Conservation (phyloP, 352 stramenopile species). For the Phytopythium aichiense region DNA sequence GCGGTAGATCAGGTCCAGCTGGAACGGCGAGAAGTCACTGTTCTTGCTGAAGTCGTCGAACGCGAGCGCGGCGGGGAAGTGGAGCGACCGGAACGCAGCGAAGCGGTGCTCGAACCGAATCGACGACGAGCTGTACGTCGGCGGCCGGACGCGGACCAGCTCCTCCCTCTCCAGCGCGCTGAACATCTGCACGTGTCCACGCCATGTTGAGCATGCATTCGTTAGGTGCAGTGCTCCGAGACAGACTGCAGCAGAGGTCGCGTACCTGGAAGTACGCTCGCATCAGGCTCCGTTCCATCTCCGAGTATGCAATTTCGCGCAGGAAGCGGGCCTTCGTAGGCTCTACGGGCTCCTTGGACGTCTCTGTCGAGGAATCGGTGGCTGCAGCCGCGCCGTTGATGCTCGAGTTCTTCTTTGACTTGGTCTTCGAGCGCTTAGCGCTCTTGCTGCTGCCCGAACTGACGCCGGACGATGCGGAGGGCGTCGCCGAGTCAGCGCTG, state of each 20-base stretch:
- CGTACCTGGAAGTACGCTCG: constrained; percentile 74
- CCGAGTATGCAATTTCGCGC: constrained; percentile 75
- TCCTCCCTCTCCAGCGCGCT: constrained; percentile 65
- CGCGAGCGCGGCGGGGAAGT: constrained; percentile 62
- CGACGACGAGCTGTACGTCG: constrained; percentile 52
- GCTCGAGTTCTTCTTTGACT: constrained; percentile 35
- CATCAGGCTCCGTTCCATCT: constrained; percentile 69
- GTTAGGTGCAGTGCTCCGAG: not conserved
- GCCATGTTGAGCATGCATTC: not conserved
- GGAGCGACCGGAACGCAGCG: constrained; percentile 63
- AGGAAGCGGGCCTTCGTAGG: constrained; percentile 54
- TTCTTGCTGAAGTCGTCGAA: constrained; percentile 76
- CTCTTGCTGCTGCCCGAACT: constrained; percentile 24
- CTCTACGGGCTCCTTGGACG: constrained; percentile 21
- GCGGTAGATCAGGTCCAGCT: constrained; percentile 74
- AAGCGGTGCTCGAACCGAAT: constrained; percentile 84
- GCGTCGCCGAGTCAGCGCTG: constrained; percentile 6
- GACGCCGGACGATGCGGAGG: not conserved
- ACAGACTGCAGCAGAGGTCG: not conserved
- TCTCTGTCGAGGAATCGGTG: not conserved
- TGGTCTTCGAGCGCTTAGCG: constrained; percentile 29
- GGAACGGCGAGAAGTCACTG: constrained; percentile 75
- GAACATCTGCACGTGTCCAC: constrained; percentile 26
- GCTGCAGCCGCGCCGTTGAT: not conserved
- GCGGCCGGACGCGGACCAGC: constrained; percentile 38